Base-by-base conservation (phyloP, 2,329 filamentous ascomycete species). In the Zymoseptoria pseudotritici region DNA sequence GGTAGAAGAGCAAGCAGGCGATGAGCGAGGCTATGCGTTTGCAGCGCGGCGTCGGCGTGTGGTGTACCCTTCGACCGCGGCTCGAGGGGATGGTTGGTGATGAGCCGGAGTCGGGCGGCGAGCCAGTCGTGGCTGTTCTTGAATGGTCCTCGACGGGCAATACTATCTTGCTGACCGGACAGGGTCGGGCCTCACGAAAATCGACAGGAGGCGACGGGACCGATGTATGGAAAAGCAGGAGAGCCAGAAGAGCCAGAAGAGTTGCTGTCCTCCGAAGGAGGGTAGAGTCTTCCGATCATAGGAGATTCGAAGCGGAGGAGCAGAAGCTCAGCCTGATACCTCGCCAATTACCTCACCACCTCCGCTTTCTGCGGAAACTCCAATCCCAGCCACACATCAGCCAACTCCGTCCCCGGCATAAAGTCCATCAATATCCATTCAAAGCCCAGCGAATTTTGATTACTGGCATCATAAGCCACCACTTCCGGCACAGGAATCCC, bases 401-500 rank as follows among this genome's bases (percentile, higher is more conserved):
- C 9, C 10, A 61, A 50, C 6, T 9, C 1, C 10, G 11, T 10
- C 11, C 61, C 61, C 1, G 31, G 46, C 13, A 59, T 53, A 1
- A 29, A 13, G n/a, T 61, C 55, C 57, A 63, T 63, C 49, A 63
- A 17, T n/a, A 58, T 55, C 31, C 58, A 63, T 8, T 56, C 26
- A 5, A 55, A 52, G 5, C 55, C 24, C 3, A 62, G 46, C 1
- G 49, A 26, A 57, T 60, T 61, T 10, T 61, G 58, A 9, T 52
- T 36, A 11, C 58, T 53, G 11, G 55, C n/a, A 24, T 61, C 54
- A n/a, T 54, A 51, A 9, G 29, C 52, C 21, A 56, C 53, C 1
- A 60, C 31, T 13, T 49, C 13, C 4, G 62, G 58, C 8, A 62
- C 55, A 4, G 58, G 56, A n/a, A 59, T 50, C 2, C 29, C 26